Percentiles rank a stretch among this genome's conserved stretches.
Evolutionary conservation across 2,329 filamentous ascomycete genomes (phyloP).

Genomic region (Pseudopyricularia cyperi): DNA sequence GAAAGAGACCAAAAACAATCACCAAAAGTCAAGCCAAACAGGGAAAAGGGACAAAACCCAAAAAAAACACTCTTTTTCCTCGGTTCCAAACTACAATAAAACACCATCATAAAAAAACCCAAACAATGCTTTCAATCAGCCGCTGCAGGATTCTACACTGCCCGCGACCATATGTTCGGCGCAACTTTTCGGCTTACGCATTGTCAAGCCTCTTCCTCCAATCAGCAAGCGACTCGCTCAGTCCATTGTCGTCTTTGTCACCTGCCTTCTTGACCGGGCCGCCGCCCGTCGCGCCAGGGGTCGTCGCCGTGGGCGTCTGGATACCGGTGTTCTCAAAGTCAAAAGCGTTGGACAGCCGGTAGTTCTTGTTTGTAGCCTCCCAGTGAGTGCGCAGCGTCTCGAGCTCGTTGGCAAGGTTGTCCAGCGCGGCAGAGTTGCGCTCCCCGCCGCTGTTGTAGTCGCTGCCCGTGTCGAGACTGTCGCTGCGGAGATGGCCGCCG

Average conservation of each 20-base stretch:
- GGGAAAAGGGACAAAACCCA: neutral
- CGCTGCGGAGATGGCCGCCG: conserved; percentile 32
- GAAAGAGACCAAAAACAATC: neutral
- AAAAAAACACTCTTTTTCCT: neutral
- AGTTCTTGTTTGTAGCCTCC: conserved; percentile 93
- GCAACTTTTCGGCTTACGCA: too few species aligned
- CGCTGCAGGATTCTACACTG: neutral
- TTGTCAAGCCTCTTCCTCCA: conserved; percentile 68
- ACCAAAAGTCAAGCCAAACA: neutral
- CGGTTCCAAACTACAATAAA: neutral
- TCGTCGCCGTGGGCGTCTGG: conserved; percentile 5
- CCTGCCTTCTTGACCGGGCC: conserved; percentile 18
- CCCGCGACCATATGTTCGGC: neutral
- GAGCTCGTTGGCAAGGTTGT: conserved; percentile 83
- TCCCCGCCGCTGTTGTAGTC: conserved; percentile 39
- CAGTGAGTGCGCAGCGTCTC: conserved; percentile 84
- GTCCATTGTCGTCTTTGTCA: conserved; percentile 27
- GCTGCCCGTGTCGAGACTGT: conserved; percentile 44
- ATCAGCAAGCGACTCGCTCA: conserved; percentile 62
- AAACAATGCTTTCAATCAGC: neutral
- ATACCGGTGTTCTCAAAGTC: conserved; percentile 54
- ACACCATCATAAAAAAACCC: neutral
- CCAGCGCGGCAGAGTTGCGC: conserved; percentile 57
- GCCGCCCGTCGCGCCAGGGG: conserved; percentile 1
- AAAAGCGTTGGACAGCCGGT: conserved; percentile 78